A percentile compares a stretch with the other conserved stretches of the same genome.
Evolutionary conservation across 306 rosid species (phyloP).

Genomic region (Trichosanthes cucumerina): DNA sequence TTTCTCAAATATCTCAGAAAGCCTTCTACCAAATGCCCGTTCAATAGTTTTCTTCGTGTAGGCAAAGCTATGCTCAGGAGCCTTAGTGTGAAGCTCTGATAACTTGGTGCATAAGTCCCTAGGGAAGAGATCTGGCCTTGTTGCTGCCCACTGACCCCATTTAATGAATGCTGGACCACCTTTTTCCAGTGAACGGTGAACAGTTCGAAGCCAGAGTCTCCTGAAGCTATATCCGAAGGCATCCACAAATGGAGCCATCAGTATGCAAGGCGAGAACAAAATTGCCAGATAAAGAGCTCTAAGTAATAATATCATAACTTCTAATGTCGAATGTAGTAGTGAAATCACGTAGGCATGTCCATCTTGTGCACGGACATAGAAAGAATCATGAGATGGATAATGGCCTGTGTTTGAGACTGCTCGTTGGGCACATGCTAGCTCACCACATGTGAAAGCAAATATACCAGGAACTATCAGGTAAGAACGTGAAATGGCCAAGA

Average conservation of each 20-base stretch:
- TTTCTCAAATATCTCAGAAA: conserved; percentile 74
- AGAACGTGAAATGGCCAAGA: conserved; percentile 63
- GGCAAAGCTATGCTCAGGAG: conserved; percentile 90
- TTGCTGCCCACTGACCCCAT: conserved; percentile 99
- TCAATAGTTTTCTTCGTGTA: conserved; percentile 84
- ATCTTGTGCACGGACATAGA: conserved; percentile 64
- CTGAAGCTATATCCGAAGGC: conserved; percentile 52
- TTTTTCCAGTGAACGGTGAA: conserved; percentile 68
- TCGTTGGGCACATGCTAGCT: conserved; percentile 61
- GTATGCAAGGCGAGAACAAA: conserved; percentile 69
- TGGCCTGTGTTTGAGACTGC: conserved; percentile 32
- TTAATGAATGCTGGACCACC: conserved; percentile 96
- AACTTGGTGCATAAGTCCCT: conserved; percentile 75
- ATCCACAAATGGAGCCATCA: conserved; percentile 83
- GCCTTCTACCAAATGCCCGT: conserved; percentile 72
- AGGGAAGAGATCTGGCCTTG: conserved; percentile 95
- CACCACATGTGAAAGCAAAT: conserved; percentile 62
- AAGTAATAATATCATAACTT: conserved; percentile 43
- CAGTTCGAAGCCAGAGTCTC: conserved; percentile 57
- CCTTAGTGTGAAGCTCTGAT: conserved; percentile 78
- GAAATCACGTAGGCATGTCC: conserved; percentile 48
- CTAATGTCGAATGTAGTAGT: conserved; percentile 37
- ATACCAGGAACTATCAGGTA: conserved; percentile 64
- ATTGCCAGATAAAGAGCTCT: conserved; percentile 67
- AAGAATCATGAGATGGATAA: conserved; percentile 34